These are phyloP conservation scores for Penicillium flavigenum DNA, from an alignment of 495 filamentous ascomycete species.

Conservation along the genomic window DNA sequence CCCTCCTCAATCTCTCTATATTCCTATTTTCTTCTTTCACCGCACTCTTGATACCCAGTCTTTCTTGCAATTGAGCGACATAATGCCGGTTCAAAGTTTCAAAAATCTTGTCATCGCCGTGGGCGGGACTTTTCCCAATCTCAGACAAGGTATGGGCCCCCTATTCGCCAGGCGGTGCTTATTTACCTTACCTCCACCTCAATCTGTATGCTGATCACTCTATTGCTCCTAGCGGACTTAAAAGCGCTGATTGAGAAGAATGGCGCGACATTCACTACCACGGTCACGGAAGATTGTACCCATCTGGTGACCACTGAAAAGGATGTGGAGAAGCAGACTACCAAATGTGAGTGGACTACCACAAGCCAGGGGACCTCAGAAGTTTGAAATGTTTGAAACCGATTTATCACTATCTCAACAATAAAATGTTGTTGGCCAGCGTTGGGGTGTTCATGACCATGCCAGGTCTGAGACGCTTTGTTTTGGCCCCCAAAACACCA, in stretches of 20 bases:
- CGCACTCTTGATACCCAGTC: neutral
- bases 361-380: neutral
- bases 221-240: slow-evolving; percentile 33
- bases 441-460: neutral
- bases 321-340: slow-evolving; percentile 50
- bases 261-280: slow-evolving; percentile 49
- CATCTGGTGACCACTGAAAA: slow-evolving; percentile 58
- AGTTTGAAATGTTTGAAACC: no score
- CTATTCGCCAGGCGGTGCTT: slow-evolving; percentile 1
- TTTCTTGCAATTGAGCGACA: neutral
- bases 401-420: no score
- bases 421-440: no score
- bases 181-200: neutral
- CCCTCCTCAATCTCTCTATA: neutral
- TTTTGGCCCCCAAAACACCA: neutral
- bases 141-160: slow-evolving; percentile 49
- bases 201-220: slow-evolving; percentile 33
- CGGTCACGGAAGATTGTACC: slow-evolving; percentile 52
- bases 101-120: slow-evolving; percentile 54
- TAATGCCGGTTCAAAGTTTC: slow-evolving; percentile 36
- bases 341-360: slow-evolving; percentile 37
- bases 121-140: slow-evolving; percentile 58
- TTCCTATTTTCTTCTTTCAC: neutral
- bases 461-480: neutral
- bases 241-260: slow-evolving; percentile 41